Evolutionary conservation across 352 stramenopile species (phyloP).

Genomic region (Globisporangium recalcitrans): DNA sequence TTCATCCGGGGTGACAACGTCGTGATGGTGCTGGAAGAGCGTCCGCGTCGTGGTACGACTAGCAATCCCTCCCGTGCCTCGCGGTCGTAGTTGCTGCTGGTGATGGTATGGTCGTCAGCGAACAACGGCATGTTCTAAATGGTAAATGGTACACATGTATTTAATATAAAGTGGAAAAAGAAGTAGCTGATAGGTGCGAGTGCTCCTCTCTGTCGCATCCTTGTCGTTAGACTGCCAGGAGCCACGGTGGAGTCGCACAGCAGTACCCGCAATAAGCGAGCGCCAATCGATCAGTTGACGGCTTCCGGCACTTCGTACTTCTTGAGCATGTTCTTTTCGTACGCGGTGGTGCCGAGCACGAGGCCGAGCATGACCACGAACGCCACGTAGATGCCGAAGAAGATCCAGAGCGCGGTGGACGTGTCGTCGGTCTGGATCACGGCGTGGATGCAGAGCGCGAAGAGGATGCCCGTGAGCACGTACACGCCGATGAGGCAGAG

Average conservation of each 20-base stretch:
- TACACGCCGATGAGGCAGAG: constrained; percentile 57
- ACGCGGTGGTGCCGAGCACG: constrained; percentile 54
- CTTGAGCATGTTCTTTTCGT: constrained; percentile 59
- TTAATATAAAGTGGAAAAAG: constrained; percentile 4
- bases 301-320: constrained; percentile 34
- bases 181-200: not conserved
- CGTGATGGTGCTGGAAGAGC: constrained; percentile 33
- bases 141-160: constrained; percentile 12
- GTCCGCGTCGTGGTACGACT: not conserved
- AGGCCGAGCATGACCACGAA: constrained; percentile 60
- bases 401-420: constrained; percentile 71
- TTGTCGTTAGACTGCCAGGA: not conserved
- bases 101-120: constrained; percentile 6
- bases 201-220: not conserved
- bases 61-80: not conserved
- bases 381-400: constrained; percentile 66
- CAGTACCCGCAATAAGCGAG: not conserved
- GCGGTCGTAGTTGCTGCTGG: not conserved
- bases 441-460: constrained; percentile 61
- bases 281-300: constrained; percentile 1
- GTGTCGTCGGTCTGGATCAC: constrained; percentile 78
- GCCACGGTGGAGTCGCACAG: not conserved
- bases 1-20: constrained; percentile 92
- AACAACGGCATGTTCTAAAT: not conserved
- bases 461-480: constrained; percentile 55